Conservation (phyloP, 2,329 filamentous ascomycete species). For the Aspergillus felis region DNA sequence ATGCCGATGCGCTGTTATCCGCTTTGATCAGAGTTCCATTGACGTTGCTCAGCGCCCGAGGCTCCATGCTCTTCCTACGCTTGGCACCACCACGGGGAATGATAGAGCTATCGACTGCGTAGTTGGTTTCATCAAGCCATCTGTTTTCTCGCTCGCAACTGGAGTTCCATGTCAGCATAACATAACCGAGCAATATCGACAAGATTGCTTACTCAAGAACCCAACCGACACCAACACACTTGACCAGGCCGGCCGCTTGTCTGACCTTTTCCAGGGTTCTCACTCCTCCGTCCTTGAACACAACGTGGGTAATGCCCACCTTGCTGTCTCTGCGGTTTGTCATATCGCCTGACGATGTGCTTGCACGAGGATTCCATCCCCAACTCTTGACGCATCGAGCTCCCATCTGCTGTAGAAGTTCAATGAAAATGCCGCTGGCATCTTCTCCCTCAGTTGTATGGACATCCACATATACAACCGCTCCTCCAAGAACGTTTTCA, state of each 20-base stretch:
- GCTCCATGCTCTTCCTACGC: slow-evolving; percentile 78
- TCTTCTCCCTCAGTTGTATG: slow-evolving; percentile 77
- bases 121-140: slow-evolving; percentile 71
- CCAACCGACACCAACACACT: slow-evolving; percentile 85
- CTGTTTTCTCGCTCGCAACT: slow-evolving; percentile 72
- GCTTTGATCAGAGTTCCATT: slow-evolving; percentile 59
- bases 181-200: not conserved
- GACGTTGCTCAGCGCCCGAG: slow-evolving; percentile 63
- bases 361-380: slow-evolving; percentile 64
- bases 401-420: slow-evolving; percentile 75
- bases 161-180: slow-evolving; percentile 10
- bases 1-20: slow-evolving; percentile 21
- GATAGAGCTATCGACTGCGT: slow-evolving; percentile 63
- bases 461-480: slow-evolving; percentile 78
- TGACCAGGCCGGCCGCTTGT: slow-evolving; percentile 67
- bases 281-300: slow-evolving; percentile 83
- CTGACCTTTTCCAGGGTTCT: slow-evolving; percentile 77
- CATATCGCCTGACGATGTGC: slow-evolving; percentile 32
- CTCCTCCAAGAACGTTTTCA: slow-evolving; percentile 58
- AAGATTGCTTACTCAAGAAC: slow-evolving; percentile 69
- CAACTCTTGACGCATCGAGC: slow-evolving; percentile 73
- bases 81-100: slow-evolving; percentile 67
- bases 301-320: slow-evolving; percentile 78
- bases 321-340: slow-evolving; percentile 43
- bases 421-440: slow-evolving; percentile 75